Conservation (phyloP, 2,329 filamentous ascomycete genomes). For the Ascochyta viciae-villosae region DNA sequence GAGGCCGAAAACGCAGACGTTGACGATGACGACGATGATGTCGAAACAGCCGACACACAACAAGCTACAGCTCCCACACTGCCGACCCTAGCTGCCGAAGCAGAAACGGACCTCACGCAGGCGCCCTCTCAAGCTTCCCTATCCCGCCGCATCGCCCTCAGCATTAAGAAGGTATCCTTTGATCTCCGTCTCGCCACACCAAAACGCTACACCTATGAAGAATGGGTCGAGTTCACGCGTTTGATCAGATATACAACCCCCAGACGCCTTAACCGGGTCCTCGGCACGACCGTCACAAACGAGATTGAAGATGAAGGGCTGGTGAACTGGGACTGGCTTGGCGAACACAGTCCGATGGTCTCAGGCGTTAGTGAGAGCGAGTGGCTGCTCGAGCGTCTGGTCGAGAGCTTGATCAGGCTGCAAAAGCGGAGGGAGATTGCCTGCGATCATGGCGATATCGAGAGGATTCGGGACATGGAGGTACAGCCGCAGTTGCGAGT, state of each 20-base stretch:
- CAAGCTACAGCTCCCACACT: constrained; percentile 17
- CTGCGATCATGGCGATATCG: constrained; percentile 1
- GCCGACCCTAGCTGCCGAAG: constrained; percentile 20
- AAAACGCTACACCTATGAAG: constrained; percentile 77
- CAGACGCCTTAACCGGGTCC: constrained; percentile 18
- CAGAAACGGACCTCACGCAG: constrained; percentile 10
- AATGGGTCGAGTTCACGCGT: constrained; percentile 85
- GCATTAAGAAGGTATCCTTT: constrained; percentile 71
- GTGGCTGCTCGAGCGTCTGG: constrained; percentile 71
- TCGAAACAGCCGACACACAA: constrained; percentile 18
- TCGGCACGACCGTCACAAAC: constrained; percentile 2
- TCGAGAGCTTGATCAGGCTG: constrained; percentile 64
- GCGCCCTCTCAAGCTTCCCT: constrained; percentile 59
- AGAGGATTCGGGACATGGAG: not conserved
- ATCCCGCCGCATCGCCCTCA: constrained; percentile 67
- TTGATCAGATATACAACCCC: constrained; percentile 67
- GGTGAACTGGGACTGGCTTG: constrained; percentile 76
- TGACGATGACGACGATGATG: not conserved
- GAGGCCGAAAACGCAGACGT: constrained; percentile 12
- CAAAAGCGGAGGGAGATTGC: constrained; percentile 33
- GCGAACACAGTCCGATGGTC: constrained; percentile 71
- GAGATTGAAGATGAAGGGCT: constrained; percentile 60
- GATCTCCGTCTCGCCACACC: constrained; percentile 66
- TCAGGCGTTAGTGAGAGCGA: constrained; percentile 68
- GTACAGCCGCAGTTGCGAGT: not conserved